Evolutionary conservation across 495 filamentous ascomycete genomes (phyloP), one percentile per base, ranked within the genome.

Genomic region (Xylaria cubensis): DNA sequence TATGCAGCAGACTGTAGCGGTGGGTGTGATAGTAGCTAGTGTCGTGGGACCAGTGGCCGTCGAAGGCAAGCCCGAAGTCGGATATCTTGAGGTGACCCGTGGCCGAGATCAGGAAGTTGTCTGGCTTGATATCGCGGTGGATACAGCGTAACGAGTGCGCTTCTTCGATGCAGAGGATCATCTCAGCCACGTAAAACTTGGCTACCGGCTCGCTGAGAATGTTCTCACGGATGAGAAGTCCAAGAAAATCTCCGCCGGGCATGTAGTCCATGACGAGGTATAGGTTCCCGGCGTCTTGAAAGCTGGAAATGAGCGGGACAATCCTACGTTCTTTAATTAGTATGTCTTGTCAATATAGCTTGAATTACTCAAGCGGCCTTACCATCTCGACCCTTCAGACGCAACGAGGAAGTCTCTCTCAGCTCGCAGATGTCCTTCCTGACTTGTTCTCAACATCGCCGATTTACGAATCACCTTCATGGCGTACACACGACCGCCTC

Each of bases 191-290:
- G 76, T 98, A 98, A 85, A 92, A 97, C 64, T 89, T 88, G 4
- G 94, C 90, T 55, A 92, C 89, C 8, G 86, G 83, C 79, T 98
- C 95, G 66, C 87, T 88, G 10, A 98, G 87, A 4, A 91, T 88
- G 68, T 93, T 91, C 77, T 94, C 92, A 34, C 94, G 90, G 72
- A 97, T 92, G 12, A 98, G 81, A 7, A 97, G 82, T 1, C 92
- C 92, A 3, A 98, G 86, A 74, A 98, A 97, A 77, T 98, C 95
- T 2, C 95, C 95, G 19, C 95, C 95, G 8, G 97, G 90, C 93
- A 97, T 97, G 77, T 97, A 98, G 70, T 98, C 94, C 94, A 97
- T 97, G 69, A 97, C 92, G 13, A 98, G 89, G 76, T 97, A 97
- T 34, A 98, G 84, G 75, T 93, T 92, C 21, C 87, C 86, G 44